Evolutionary conservation across 352 stramenopile species (phyloP).

Genomic region (Pythium brachiatum): DNA sequence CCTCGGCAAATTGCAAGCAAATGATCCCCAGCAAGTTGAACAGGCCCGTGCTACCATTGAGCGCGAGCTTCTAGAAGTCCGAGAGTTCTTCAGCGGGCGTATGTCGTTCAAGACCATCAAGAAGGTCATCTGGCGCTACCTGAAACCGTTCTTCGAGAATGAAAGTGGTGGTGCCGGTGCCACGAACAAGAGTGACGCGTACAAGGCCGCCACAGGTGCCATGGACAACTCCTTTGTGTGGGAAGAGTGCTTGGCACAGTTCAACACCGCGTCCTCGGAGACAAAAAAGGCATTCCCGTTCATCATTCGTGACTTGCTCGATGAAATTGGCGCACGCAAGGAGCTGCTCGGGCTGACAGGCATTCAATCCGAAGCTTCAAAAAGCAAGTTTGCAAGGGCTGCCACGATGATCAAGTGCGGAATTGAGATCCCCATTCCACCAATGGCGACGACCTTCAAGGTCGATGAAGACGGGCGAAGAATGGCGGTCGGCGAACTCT

Average conservation of each 20-base stretch:
- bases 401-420: conserved; percentile 25
- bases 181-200: conserved; percentile 31
- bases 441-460: background rate
- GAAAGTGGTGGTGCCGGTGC: conserved; percentile 8
- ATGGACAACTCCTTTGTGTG: conserved; percentile 37
- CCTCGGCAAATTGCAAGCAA: conserved; percentile 46
- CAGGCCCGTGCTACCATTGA: conserved; percentile 32
- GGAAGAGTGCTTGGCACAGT: conserved; percentile 46
- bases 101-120: conserved; percentile 25
- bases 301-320: conserved; percentile 52
- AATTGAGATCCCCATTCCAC: conserved; percentile 27
- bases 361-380: background rate
- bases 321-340: conserved; percentile 41
- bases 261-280: conserved; percentile 20
- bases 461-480: background rate
- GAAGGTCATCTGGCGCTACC: conserved; percentile 22
- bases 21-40: conserved; percentile 35
- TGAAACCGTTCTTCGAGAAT: conserved; percentile 23
- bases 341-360: conserved; percentile 29
- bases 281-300: conserved; percentile 38
- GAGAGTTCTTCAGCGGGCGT: conserved; percentile 30
- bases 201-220: conserved; percentile 26
- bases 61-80: conserved; percentile 35
- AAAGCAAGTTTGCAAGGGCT: conserved; percentile 13
- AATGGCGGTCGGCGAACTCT: conserved; percentile 22